Evolutionary conservation across 2,329 filamentous ascomycete species (phyloP).

Genomic region (Paraconiothyrium brasiliense): DNA sequence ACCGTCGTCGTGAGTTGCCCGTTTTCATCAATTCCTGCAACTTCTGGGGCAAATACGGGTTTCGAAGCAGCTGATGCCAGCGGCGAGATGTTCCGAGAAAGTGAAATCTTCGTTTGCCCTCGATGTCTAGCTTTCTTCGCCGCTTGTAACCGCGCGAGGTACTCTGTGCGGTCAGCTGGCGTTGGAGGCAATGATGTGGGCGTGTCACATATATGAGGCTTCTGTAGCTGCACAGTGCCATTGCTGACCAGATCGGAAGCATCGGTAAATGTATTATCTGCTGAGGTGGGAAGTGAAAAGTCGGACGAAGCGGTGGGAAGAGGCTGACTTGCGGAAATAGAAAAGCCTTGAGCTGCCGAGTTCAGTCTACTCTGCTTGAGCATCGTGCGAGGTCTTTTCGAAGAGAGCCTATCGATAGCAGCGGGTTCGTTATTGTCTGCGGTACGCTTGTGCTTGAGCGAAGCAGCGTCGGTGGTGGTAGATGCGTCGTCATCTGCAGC

Average conservation of each 20-base stretch:
- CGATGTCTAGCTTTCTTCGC: constrained; percentile 69
- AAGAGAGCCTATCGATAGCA: not conserved
- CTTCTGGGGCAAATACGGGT: constrained; percentile 25
- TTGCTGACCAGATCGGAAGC: not conserved
- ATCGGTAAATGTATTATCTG: not conserved
- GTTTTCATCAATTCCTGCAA: constrained; percentile 21
- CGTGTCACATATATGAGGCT: too few relatives aligned
- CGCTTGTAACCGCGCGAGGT: constrained; percentile 79
- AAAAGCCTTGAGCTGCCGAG: not conserved
- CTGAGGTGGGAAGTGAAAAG: not conserved
- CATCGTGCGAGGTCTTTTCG: not conserved
- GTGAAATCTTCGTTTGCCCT: constrained; percentile 30
- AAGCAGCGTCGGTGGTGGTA: not conserved
- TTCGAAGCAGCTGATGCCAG: constrained; percentile 22
- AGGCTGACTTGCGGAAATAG: too few relatives aligned
- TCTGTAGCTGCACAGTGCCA: too few relatives aligned
- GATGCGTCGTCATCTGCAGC: not conserved
- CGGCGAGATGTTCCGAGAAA: constrained; percentile 34
- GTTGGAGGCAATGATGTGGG: constrained; percentile 29
- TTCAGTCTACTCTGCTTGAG: not conserved
- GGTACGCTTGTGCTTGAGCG: not conserved
- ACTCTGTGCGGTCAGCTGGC: constrained; percentile 74
- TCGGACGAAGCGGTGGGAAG: too few relatives aligned
- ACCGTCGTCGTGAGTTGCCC: constrained; percentile 31
- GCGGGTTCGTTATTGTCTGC: not conserved